Evolutionary conservation across 2,329 filamentous ascomycete genomes (phyloP).

Genomic region (Nigrospora sphaerica): DNA sequence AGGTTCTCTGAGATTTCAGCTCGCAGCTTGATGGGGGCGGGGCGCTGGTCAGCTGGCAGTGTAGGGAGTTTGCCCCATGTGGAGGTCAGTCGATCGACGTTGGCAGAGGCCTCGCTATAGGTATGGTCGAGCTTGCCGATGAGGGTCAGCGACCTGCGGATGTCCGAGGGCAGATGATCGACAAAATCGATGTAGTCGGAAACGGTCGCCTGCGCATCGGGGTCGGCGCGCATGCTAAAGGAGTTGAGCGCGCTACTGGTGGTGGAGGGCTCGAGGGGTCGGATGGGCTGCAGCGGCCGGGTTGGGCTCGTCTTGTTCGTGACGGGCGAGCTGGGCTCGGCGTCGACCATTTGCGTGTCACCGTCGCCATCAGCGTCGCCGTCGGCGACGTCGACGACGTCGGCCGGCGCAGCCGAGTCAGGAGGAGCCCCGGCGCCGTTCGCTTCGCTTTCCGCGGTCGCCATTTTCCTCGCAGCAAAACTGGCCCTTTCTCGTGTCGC

Average conservation of each 20-base stretch:
- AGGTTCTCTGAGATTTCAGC: slow-evolving; percentile 54
- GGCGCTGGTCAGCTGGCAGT: slow-evolving; percentile 37
- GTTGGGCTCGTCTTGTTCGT: slow-evolving; percentile 23
- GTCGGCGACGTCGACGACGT: not conserved
- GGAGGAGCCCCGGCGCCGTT: no score
- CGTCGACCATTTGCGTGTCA: not conserved
- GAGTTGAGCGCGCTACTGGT: slow-evolving; percentile 31
- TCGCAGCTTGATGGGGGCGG: slow-evolving; percentile 43
- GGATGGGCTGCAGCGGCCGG: slow-evolving; percentile 22
- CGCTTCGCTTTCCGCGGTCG: no score
- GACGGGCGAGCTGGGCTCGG: not conserved
- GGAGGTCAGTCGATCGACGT: slow-evolving; percentile 49
- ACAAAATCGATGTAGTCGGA: slow-evolving; percentile 65
- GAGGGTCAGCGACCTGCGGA: slow-evolving; percentile 57
- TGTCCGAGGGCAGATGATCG: slow-evolving; percentile 62
- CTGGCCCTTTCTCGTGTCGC: no score
- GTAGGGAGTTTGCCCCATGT: slow-evolving; percentile 49
- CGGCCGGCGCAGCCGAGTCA: no score
- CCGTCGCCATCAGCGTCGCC: not conserved
- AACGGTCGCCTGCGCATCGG: slow-evolving; percentile 62
- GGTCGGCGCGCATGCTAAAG: slow-evolving; percentile 49
- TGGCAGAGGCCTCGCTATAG: slow-evolving; percentile 48
- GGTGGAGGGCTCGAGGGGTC: slow-evolving; percentile 12
- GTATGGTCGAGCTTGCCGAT: slow-evolving; percentile 57
- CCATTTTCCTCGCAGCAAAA: no score